These are phyloP conservation scores for Ceratopteris richardii DNA, from an alignment of 75 land plant species.

Conservation along the genomic window DNA sequence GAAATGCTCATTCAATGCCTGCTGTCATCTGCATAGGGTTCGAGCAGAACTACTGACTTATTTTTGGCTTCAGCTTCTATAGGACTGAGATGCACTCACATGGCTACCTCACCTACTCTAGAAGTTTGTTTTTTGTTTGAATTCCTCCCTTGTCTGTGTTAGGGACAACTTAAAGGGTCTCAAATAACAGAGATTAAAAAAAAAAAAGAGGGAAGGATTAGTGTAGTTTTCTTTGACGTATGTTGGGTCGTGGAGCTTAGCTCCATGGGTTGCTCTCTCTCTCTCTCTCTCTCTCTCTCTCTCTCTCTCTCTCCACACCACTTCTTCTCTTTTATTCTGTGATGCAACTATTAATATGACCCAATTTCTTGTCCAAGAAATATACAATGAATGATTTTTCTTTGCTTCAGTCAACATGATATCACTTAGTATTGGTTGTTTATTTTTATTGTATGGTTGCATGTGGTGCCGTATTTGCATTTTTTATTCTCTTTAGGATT, in stretches of 20 bases:
- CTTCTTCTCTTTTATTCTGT: too few relatives aligned
- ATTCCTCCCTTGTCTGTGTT: not conserved
- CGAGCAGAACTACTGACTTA: not conserved
- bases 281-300: too few relatives aligned
- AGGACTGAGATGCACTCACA: not conserved
- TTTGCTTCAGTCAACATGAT: too few relatives aligned
- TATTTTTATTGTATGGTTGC: not conserved
- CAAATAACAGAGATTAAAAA: not conserved
- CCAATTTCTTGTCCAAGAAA: too few relatives aligned
- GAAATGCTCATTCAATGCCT: not conserved
- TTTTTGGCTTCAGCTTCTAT: slow-evolving; percentile 3
- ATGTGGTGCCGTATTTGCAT: not conserved
- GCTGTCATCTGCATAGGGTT: not conserved
- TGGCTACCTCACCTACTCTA: not conserved
- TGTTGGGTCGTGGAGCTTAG: too few relatives aligned
- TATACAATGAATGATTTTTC: too few relatives aligned
- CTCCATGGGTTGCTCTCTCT: too few relatives aligned
- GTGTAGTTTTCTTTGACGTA: too few relatives aligned
- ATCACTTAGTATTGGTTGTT: too few relatives aligned
- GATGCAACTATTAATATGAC: too few relatives aligned
- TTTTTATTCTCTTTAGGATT: not conserved
- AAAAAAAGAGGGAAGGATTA: too few relatives aligned
- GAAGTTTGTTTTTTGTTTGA: not conserved
- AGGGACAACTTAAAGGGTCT: not conserved
- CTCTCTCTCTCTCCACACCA: too few relatives aligned